Percentiles rank a stretch among this genome's conserved stretches.
These are phyloP conservation scores for Albifimbria verrucaria DNA, from an alignment of 2,329 filamentous ascomycete species.

Conservation along the genomic window DNA sequence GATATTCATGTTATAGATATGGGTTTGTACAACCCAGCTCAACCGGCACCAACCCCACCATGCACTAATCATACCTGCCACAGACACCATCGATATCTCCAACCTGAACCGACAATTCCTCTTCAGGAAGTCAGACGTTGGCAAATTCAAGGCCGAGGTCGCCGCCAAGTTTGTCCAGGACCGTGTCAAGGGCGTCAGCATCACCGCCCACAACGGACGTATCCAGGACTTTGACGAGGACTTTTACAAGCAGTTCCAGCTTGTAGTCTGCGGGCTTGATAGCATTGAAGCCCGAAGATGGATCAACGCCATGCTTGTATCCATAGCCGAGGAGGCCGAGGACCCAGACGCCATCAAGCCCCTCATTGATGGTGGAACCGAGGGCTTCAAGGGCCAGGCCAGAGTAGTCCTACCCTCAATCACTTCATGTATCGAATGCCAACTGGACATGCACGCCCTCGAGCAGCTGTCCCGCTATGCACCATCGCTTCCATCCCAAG, in stretches of 20 bases:
- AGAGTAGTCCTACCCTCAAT: slow-evolving; percentile 89
- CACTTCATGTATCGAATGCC: slow-evolving; percentile 96
- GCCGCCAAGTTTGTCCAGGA: slow-evolving; percentile 88
- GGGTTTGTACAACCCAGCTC: slow-evolving; percentile 52
- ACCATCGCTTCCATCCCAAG: slow-evolving; percentile 94
- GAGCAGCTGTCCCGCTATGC: slow-evolving; percentile 92
- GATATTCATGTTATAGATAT: slow-evolving; percentile 99
- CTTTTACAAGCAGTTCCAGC: slow-evolving; percentile 96
- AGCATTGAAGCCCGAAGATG: slow-evolving; percentile 96
- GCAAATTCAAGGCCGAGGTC: slow-evolving; percentile 89
- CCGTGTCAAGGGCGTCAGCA: slow-evolving; percentile 84
- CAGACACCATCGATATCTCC: slow-evolving; percentile 96
- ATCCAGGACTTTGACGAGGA: slow-evolving; percentile 96
- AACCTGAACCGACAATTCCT: slow-evolving; percentile 98
- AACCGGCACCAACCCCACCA: neutral
- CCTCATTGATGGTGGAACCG: slow-evolving; percentile 92
- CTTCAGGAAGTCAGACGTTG: slow-evolving; percentile 87
- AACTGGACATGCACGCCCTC: slow-evolving; percentile 97
- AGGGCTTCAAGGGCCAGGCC: slow-evolving; percentile 97
- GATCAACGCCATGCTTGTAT: slow-evolving; percentile 93
- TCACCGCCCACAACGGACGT: slow-evolving; percentile 88
- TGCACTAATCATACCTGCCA: neutral
- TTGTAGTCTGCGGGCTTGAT: slow-evolving; percentile 91
- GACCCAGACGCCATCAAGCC: slow-evolving; percentile 87
- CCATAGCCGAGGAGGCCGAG: slow-evolving; percentile 75